Percentiles rank a stretch among this genome's conserved stretches.
phyloP scores from a whole-genome alignment of 768 basidiomycete genomes.

The Phylloporus arenicola region DNA sequence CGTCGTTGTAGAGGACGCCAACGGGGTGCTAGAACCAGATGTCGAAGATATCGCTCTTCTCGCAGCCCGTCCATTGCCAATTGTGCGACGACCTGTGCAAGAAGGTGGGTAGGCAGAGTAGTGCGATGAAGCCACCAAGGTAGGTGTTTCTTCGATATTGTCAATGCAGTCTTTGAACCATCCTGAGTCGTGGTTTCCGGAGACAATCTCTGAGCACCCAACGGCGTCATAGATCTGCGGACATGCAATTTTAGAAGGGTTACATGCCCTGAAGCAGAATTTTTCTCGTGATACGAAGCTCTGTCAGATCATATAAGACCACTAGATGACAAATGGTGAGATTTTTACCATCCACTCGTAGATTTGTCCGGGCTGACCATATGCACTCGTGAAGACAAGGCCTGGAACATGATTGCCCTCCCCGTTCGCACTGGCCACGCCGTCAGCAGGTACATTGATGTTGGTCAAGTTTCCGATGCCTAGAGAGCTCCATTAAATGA shows the following conservation, averaged over 20 bases:
- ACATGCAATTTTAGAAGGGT: conserved; percentile 46
- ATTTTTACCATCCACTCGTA: conserved; percentile 64
- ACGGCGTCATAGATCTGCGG: conserved; percentile 54
- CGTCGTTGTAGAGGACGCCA: conserved; percentile 1
- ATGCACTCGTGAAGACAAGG: conserved; percentile 70
- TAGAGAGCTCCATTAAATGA: conserved; percentile 31
- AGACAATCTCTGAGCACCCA: conserved; percentile 64
- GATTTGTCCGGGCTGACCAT: conserved; percentile 51
- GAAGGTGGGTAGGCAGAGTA: conserved; percentile 48
- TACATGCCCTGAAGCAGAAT: conserved; percentile 74
- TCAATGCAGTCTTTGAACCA: conserved; percentile 48
- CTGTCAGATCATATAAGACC: conserved; percentile 30
- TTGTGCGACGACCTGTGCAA: conserved; percentile 49
- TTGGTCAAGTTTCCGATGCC: conserved; percentile 61
- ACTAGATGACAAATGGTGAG: conserved; percentile 2
- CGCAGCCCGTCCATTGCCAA: conserved; percentile 40
- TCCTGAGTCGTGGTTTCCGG: conserved; percentile 42
- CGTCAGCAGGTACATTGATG: conserved; percentile 57
- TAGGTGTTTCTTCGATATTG: conserved; percentile 51
- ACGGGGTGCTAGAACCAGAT: not conserved
- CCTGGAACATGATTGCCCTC: conserved; percentile 59
- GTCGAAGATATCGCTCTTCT: conserved; percentile 24
- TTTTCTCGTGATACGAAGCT: conserved; percentile 54
- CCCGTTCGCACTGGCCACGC: conserved; percentile 53
- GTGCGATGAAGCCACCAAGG: conserved; percentile 44